These are phyloP conservation scores for Oemleria cerasiformis DNA, from an alignment of 306 rosid genomes.

Conservation along the genomic window DNA sequence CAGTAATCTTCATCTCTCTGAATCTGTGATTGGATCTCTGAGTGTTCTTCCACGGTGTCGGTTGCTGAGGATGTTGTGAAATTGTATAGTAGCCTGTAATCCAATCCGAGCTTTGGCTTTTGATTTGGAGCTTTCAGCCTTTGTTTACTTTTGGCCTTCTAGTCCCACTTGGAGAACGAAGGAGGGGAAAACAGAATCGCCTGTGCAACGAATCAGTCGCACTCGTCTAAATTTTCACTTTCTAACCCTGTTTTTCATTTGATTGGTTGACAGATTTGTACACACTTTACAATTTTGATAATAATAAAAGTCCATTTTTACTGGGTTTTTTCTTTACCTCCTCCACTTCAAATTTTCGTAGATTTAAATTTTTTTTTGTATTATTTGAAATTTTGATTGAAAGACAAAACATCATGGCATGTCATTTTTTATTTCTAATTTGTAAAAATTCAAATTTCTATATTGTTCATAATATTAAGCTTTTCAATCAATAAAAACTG, in stretches of 20 bases:
- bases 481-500: too few relatives aligned
- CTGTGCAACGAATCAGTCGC: not conserved
- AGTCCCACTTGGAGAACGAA: not conserved
- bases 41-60: not conserved
- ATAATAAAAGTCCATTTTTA: not conserved
- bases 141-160: not conserved
- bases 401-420: too few relatives aligned
- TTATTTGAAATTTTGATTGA: too few relatives aligned
- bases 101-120: slow-evolving; percentile 3
- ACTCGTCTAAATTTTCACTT: not conserved
- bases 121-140: not conserved
- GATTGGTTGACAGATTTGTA: not conserved
- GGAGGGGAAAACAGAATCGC: not conserved
- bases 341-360: too few relatives aligned
- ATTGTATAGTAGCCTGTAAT: not conserved
- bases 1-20: slow-evolving; percentile 78
- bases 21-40: slow-evolving; percentile 11
- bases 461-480: too few relatives aligned
- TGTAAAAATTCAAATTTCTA: too few relatives aligned
- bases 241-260: not conserved
- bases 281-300: too few relatives aligned
- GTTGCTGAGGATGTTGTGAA: not conserved
- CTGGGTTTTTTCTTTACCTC: not conserved
- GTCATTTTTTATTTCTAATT: too few relatives aligned
- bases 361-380: too few relatives aligned